phyloP scores from a whole-genome alignment of 1,284 basidiomycete genomes.

The Microbotryum violaceum region DNA sequence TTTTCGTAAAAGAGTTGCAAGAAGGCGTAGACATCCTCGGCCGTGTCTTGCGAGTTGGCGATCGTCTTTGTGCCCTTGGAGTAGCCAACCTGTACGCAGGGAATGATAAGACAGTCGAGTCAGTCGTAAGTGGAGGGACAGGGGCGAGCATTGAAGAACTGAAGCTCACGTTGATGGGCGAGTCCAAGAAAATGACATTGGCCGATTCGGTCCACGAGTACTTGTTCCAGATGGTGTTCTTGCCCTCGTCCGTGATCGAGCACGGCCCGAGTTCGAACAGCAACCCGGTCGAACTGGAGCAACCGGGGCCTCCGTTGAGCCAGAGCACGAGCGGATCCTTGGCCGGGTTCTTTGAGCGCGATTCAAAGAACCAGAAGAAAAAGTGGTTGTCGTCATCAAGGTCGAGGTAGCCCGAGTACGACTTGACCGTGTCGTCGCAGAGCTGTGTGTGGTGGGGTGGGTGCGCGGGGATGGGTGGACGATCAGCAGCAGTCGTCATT shows the following conservation, averaged over 20 bases:
- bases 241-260: constrained; percentile 58
- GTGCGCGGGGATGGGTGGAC: not conserved
- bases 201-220: constrained; percentile 63
- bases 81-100: constrained; percentile 65
- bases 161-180: constrained; percentile 47
- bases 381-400: constrained; percentile 75
- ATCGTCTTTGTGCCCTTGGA: constrained; percentile 65
- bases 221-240: constrained; percentile 62
- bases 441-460: constrained; percentile 42
- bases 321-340: constrained; percentile 76
- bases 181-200: constrained; percentile 66
- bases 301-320: constrained; percentile 71
- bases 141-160: not conserved
- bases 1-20: constrained; percentile 66
- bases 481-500: not conserved
- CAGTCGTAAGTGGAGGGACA: not conserved
- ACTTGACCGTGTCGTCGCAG: constrained; percentile 74
- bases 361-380: constrained; percentile 85
- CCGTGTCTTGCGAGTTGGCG: constrained; percentile 62
- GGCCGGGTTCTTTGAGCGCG: constrained; percentile 55
- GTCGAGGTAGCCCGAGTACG: constrained; percentile 77
- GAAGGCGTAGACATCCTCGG: constrained; percentile 82
- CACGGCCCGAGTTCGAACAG: constrained; percentile 78
- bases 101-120: too few species aligned
- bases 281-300: constrained; percentile 30